Conservation (phyloP, 2,329 filamentous ascomycete species). For the Pestalotiopsis sp. region DNA sequence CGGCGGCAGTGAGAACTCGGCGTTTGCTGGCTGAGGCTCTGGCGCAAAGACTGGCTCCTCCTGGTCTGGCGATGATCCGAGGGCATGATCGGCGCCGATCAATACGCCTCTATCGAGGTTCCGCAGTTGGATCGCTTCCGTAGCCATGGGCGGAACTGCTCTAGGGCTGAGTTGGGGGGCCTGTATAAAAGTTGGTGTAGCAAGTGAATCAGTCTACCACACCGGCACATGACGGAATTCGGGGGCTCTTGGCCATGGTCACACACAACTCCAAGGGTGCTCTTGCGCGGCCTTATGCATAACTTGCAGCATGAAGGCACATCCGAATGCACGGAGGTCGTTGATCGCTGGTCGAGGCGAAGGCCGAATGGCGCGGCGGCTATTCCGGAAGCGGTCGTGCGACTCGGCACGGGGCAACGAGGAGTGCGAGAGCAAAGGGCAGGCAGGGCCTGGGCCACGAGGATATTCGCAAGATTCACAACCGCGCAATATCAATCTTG, state of each 20-base stretch:
- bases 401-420: neutral
- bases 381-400: neutral
- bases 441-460: neutral
- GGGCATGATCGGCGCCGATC: neutral
- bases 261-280: neutral
- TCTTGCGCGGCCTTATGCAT: neutral
- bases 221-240: neutral
- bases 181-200: neutral
- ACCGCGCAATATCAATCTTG: neutral
- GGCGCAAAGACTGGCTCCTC: neutral
- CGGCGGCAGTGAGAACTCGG: constrained; percentile 1
- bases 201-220: neutral
- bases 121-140: neutral
- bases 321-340: neutral
- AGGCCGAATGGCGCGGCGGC: neutral
- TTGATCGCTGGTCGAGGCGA: neutral
- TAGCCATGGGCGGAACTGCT: neutral
- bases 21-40: neutral
- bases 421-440: neutral
- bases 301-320: neutral
- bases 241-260: neutral
- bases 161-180: neutral
- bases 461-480: neutral
- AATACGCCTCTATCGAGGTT: neutral
- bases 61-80: neutral